A percentile compares a stretch with the other conserved stretches of the same genome.
These are phyloP conservation scores for Penicillium steckii DNA, from an alignment of 495 filamentous ascomycete species.

Conservation along the genomic window DNA sequence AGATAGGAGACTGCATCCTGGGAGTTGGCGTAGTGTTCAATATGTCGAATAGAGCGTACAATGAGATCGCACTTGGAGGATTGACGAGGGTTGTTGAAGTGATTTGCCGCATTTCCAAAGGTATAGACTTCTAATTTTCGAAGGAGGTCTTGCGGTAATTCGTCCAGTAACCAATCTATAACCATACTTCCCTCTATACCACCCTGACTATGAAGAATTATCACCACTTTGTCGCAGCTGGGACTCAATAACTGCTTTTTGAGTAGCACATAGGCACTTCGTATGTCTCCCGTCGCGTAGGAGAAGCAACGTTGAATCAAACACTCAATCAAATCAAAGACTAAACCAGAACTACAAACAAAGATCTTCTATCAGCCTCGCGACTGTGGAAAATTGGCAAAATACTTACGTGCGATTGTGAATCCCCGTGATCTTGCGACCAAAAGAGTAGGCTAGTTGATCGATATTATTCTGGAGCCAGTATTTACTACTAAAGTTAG, in stretches of 20 bases:
- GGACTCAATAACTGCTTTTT: slow-evolving; percentile 36
- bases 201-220: slow-evolving; percentile 81
- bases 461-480: slow-evolving; percentile 69
- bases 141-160: slow-evolving; percentile 66
- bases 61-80: neutral
- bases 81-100: slow-evolving; percentile 73
- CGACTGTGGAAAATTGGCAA: too few relatives aligned
- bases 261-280: slow-evolving; percentile 37
- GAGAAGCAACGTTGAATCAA: slow-evolving; percentile 73
- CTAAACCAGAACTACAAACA: slow-evolving; percentile 46
- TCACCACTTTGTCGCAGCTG: slow-evolving; percentile 65
- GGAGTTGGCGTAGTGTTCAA: slow-evolving; percentile 84
- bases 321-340: slow-evolving; percentile 76
- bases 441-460: slow-evolving; percentile 70
- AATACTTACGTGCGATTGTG: slow-evolving; percentile 68
- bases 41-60: slow-evolving; percentile 53
- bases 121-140: slow-evolving; percentile 80
- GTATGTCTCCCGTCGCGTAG: slow-evolving; percentile 69
- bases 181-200: slow-evolving; percentile 74
- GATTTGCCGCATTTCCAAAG: slow-evolving; percentile 81
- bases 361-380: neutral
- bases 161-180: slow-evolving; percentile 76
- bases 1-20: slow-evolving; percentile 73
- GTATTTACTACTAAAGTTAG: slow-evolving; percentile 20
- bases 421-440: slow-evolving; percentile 72